A percentile compares a stretch with the other conserved stretches of the same genome.
Conservation (phyloP, 1,284 basidiomycete species). For the Laetiporus sulphureus region DNA sequence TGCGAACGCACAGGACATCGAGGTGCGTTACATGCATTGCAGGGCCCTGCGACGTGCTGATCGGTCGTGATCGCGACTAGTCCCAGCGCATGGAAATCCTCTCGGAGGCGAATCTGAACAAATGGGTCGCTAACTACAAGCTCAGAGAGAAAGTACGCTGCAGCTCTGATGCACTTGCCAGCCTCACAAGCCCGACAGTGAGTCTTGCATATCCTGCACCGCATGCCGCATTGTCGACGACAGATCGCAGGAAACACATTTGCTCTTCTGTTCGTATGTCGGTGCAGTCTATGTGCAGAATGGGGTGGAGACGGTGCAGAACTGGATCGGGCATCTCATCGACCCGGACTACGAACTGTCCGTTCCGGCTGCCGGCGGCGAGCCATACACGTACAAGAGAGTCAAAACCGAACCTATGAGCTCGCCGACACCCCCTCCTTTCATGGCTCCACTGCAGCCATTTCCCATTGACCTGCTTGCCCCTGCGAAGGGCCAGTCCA, state of each 20-base stretch:
- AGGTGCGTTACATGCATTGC: slow-evolving; percentile 27
- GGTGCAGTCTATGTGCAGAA: slow-evolving; percentile 55
- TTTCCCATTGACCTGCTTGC: slow-evolving; percentile 43
- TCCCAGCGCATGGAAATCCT: slow-evolving; percentile 30
- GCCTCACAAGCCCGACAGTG: slow-evolving; percentile 44
- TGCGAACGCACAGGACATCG: slow-evolving; percentile 39
- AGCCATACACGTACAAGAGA: slow-evolving; percentile 20
- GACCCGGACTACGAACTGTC: slow-evolving; percentile 30
- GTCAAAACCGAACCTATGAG: slow-evolving; percentile 18
- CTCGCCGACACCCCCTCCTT: slow-evolving; percentile 6
- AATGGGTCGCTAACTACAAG: slow-evolving; percentile 53
- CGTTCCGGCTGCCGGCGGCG: slow-evolving; percentile 18
- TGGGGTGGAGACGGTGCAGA: slow-evolving; percentile 43
- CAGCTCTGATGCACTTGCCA: slow-evolving; percentile 34
- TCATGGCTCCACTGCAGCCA: slow-evolving; percentile 22
- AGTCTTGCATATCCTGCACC: slow-evolving; percentile 2
- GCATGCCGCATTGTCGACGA: slow-evolving; percentile 4
- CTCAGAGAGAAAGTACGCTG: slow-evolving; percentile 54
- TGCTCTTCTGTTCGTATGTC: slow-evolving; percentile 59
- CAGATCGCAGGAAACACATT: slow-evolving; percentile 45
- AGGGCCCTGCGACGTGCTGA: not conserved
- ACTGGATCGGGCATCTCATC: slow-evolving; percentile 53
- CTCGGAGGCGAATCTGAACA: slow-evolving; percentile 40
- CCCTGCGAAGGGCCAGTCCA: slow-evolving; percentile 48
- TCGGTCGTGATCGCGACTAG: slow-evolving; percentile 23